A percentile compares a stretch with the other conserved stretches of the same genome.
These are phyloP conservation scores for Ceratocystis cacaofunesta DNA, from an alignment of 2,329 filamentous ascomycete genomes.

Conservation along the genomic window DNA sequence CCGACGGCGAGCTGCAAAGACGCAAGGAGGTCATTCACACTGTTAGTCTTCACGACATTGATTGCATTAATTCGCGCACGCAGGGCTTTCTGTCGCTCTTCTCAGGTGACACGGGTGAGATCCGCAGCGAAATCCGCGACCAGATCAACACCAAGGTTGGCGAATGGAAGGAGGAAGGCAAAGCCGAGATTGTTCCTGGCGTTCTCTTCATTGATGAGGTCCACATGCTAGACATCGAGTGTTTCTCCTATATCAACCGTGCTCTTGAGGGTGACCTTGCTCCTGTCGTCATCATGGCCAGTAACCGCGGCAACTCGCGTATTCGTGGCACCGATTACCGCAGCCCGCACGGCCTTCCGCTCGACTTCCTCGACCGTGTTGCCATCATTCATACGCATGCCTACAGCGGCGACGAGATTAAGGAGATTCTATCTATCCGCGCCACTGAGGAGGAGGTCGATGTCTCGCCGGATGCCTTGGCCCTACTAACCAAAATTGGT, in stretches of 20 bases:
- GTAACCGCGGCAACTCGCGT: slow-evolving; percentile 79
- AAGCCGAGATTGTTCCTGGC: slow-evolving; percentile 92
- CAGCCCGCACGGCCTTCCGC: slow-evolving; percentile 81
- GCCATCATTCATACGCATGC: slow-evolving; percentile 89
- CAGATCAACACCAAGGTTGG: slow-evolving; percentile 99
- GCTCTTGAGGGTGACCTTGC: slow-evolving; percentile 89
- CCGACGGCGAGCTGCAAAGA: slow-evolving; percentile 92
- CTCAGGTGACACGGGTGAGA: slow-evolving; percentile 95
- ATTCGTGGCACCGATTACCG: slow-evolving; percentile 90
- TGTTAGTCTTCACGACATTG: slow-evolving; percentile 92
- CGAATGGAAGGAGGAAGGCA: slow-evolving; percentile 99
- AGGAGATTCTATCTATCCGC: slow-evolving; percentile 81
- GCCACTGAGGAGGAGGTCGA: slow-evolving; percentile 95
- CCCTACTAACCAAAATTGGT: slow-evolving; percentile 88
- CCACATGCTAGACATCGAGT: slow-evolving; percentile 99
- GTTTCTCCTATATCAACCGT: slow-evolving; percentile 96
- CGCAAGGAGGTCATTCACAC: slow-evolving; percentile 95
- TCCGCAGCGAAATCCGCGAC: slow-evolving; percentile 88
- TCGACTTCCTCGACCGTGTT: slow-evolving; percentile 91
- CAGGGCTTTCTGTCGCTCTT: slow-evolving; percentile 96
- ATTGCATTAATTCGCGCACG: slow-evolving; percentile 98
- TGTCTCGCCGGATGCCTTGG: slow-evolving; percentile 73
- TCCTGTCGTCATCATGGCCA: slow-evolving; percentile 98
- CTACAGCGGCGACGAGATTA: slow-evolving; percentile 72
- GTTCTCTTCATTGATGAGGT: slow-evolving; percentile 98